Conservation (phyloP, 2,329 filamentous ascomycete species). For the Pseudodiploospora longispora region DNA sequence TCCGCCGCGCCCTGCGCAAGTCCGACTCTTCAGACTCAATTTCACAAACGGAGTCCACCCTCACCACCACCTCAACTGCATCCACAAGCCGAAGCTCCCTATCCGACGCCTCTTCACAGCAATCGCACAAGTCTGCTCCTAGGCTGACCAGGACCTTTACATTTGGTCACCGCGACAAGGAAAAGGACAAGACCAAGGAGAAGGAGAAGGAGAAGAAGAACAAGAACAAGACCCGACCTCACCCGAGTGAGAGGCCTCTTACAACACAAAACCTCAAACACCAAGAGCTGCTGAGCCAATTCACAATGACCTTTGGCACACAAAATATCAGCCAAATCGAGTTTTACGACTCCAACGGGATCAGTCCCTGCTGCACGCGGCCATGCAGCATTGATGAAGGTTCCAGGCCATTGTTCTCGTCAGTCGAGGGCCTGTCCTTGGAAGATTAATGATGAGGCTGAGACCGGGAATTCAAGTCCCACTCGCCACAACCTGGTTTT, state of each 20-base stretch:
- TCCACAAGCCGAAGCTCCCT: slow-evolving; percentile 20
- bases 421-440: no score
- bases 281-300: slow-evolving; percentile 38
- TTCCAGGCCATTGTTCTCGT: slow-evolving; percentile 5
- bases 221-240: slow-evolving; percentile 17
- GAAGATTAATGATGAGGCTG: slow-evolving; percentile 1
- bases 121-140: slow-evolving; percentile 20
- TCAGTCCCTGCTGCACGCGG: slow-evolving; percentile 39
- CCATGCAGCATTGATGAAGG: slow-evolving; percentile 26
- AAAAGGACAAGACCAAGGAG: slow-evolving; percentile 14
- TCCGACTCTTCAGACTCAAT: slow-evolving; percentile 24
- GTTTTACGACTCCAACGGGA: slow-evolving; percentile 24
- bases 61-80: slow-evolving; percentile 19
- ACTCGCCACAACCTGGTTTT: slow-evolving; percentile 3
- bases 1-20: slow-evolving; percentile 32
- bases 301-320: slow-evolving; percentile 38
- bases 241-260: slow-evolving; percentile 38
- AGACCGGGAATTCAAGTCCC: slow-evolving; percentile 3
- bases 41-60: slow-evolving; percentile 24
- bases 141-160: slow-evolving; percentile 23
- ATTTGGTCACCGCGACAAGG: slow-evolving; percentile 18
- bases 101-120: slow-evolving; percentile 8
- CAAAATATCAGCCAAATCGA: slow-evolving; percentile 25
- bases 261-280: slow-evolving; percentile 37
- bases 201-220: slow-evolving; percentile 14